These are phyloP conservation scores for Crithidia thermophila DNA, from an alignment of 208 protist species.

Conservation along the genomic window DNA sequence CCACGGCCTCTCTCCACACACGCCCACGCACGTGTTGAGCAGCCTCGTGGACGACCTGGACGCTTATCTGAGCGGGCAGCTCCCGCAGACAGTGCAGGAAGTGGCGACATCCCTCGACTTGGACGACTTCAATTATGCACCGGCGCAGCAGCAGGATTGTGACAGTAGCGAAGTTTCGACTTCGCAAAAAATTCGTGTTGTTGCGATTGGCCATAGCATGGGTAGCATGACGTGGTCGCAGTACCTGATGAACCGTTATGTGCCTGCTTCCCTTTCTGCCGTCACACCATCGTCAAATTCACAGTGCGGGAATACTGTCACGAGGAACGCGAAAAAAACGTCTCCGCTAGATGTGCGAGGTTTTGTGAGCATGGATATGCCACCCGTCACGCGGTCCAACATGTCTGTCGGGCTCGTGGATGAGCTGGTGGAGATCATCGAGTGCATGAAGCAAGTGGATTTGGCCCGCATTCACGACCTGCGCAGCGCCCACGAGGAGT, in stretches of 20 bases:
- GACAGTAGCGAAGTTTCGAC: neutral
- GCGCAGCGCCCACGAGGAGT: constrained; percentile 55
- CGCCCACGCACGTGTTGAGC: constrained; percentile 36
- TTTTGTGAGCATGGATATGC: constrained; percentile 65
- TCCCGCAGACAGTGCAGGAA: constrained; percentile 7
- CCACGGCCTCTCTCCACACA: constrained; percentile 62
- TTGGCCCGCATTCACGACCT: constrained; percentile 40
- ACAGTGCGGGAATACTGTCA: no score
- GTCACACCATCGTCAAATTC: neutral
- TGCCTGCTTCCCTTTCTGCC: neutral
- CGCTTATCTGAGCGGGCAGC: constrained; percentile 23
- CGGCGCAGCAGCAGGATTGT: neutral
- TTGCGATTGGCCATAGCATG: constrained; percentile 76
- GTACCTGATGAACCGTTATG: constrained; percentile 45
- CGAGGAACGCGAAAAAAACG: no score
- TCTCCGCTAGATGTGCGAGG: constrained; percentile 18
- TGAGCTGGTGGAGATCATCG: constrained; percentile 39
- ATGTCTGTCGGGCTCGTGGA: constrained; percentile 29
- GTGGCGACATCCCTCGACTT: neutral
- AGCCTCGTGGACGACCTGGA: constrained; percentile 45
- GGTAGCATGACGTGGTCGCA: constrained; percentile 53
- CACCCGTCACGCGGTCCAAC: constrained; percentile 36
- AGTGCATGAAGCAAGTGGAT: constrained; percentile 48
- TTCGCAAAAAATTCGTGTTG: constrained; percentile 11
- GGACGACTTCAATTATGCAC: neutral